Base-by-base conservation (phyloP, 208 protist genomes). In the Trypanosoma caninum region DNA sequence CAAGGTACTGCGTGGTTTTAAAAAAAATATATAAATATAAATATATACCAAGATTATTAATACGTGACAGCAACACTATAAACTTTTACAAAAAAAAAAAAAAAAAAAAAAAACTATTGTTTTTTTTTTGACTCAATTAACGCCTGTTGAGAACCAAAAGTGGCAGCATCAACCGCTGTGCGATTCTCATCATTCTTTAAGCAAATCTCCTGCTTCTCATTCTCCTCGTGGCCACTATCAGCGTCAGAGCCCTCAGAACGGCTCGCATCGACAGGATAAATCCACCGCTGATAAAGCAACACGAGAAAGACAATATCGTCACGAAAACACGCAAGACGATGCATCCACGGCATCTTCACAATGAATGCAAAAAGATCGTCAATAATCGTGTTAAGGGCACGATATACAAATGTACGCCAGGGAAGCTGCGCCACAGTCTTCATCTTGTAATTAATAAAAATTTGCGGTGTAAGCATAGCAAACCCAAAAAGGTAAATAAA, bases 351-450 rank as follows among this genome's bases (percentile, higher is more conserved):
- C 98, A 99, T 99, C 68, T 91, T 96, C 42, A 99, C 98, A 56
- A 99, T 93, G 74, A 99, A 99, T 2, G 98, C 96, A 72, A 99
- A 99, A 10, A 99, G 73, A 75, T 99, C 98, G 78, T 99, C 98
- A 63, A 99, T 99, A 61, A 99, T 96, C 0, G 98, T 99, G 69
- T 98, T 99, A 33, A 99, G 78, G 6, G 88, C 86, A 72, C 98
- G 98, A 73, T 99, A 99, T 27, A 98, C 84, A 72, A 99, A 98
- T 2, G 94, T 97, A 48, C 93, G 84, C 96, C 97, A 99, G 30
- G 98, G 98, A 53, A 99, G 74, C 69, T 98, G 97, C 0, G 96
- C 95, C 5, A 99, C 98, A 22, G 82, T 97, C 77, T 99, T 99
- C 69, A 99, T 78, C 65, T 98, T 98, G 70, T 99, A 99, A 75